Evolutionary conservation across 2,329 filamentous ascomycete species (phyloP).

Genomic region (Fusarium sp.): DNA sequence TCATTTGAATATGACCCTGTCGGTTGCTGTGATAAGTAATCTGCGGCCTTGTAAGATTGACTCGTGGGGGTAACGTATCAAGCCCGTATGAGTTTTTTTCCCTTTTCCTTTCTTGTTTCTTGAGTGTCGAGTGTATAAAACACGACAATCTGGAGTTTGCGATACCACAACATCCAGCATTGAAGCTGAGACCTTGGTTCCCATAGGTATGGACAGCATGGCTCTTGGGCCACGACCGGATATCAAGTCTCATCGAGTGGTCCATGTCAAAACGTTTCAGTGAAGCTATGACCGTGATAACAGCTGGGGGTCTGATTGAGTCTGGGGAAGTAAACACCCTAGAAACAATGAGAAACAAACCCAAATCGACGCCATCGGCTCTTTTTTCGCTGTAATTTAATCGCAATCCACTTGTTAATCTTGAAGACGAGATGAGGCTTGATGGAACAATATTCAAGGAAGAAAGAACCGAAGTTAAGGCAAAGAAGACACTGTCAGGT

Average conservation of each 20-base stretch:
- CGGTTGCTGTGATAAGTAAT: slow-evolving; percentile 18
- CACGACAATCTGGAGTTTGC: not conserved
- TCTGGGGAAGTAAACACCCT: slow-evolving; percentile 40
- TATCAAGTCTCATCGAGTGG: not conserved
- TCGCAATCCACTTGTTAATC: slow-evolving; percentile 46
- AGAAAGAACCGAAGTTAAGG: slow-evolving; percentile 30
- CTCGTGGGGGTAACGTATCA: slow-evolving; percentile 4
- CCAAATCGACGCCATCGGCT: slow-evolving; percentile 45
- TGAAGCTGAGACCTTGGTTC: not conserved
- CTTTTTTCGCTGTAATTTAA: slow-evolving; percentile 49
- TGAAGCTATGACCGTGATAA: slow-evolving; percentile 14
- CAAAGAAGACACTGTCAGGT: slow-evolving; percentile 33
- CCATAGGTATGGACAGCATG: not conserved
- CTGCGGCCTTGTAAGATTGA: slow-evolving; percentile 2
- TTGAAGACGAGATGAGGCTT: slow-evolving; percentile 49
- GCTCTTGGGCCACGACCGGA: not conserved
- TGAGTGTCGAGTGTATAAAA: not conserved
- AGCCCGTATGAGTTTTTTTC: not conserved
- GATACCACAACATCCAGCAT: not conserved
- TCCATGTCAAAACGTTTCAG: slow-evolving; percentile 20
- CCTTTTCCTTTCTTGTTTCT: not conserved
- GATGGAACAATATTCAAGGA: slow-evolving; percentile 32
- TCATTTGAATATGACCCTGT: slow-evolving; percentile 20
- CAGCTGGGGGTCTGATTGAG: slow-evolving; percentile 5
- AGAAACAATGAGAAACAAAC: slow-evolving; percentile 28